Conservation (phyloP, 2,329 filamentous ascomycete species). For the Calonectria crousiana region DNA sequence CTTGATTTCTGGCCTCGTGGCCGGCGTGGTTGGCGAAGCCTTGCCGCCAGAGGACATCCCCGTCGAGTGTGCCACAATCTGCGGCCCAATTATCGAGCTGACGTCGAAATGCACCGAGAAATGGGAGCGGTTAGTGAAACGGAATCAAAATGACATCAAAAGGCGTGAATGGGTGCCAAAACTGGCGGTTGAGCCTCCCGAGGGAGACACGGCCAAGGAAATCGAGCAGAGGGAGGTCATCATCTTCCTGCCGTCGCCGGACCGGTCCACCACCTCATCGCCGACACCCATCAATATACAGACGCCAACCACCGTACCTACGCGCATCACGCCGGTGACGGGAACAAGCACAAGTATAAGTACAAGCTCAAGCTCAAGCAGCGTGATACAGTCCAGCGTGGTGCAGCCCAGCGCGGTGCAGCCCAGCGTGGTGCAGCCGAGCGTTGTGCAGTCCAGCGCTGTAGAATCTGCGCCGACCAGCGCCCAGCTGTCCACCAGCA, state of each 20-base stretch:
- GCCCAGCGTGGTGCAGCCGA: too few species aligned
- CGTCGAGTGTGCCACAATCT: conserved; percentile 55
- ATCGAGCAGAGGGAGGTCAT: conserved; percentile 44
- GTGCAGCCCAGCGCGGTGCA: background rate
- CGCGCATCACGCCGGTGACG: conserved; percentile 17
- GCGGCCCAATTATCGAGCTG: conserved; percentile 58
- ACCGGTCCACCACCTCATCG: conserved; percentile 21
- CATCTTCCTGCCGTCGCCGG: conserved; percentile 47
- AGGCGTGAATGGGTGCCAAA: conserved; percentile 36
- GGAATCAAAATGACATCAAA: conserved; percentile 26
- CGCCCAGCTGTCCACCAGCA: conserved; percentile 7
- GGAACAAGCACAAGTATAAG: conserved; percentile 5
- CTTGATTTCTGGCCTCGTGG: conserved; percentile 46
- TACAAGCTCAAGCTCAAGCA: background rate
- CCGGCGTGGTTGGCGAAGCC: conserved; percentile 45
- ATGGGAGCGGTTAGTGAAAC: conserved; percentile 43
- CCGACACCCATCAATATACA: conserved; percentile 18
- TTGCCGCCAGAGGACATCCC: conserved; percentile 53
- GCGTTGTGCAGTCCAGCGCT: background rate
- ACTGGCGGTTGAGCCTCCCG: conserved; percentile 33
- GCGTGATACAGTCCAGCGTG: background rate
- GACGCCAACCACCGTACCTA: conserved; percentile 25
- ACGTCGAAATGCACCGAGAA: conserved; percentile 51
- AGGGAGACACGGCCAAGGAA: conserved; percentile 4
- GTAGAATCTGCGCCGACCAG: background rate